These are phyloP conservation scores for Trichoderma orchidacearum DNA, from an alignment of 495 filamentous ascomycete species.

Conservation along the genomic window DNA sequence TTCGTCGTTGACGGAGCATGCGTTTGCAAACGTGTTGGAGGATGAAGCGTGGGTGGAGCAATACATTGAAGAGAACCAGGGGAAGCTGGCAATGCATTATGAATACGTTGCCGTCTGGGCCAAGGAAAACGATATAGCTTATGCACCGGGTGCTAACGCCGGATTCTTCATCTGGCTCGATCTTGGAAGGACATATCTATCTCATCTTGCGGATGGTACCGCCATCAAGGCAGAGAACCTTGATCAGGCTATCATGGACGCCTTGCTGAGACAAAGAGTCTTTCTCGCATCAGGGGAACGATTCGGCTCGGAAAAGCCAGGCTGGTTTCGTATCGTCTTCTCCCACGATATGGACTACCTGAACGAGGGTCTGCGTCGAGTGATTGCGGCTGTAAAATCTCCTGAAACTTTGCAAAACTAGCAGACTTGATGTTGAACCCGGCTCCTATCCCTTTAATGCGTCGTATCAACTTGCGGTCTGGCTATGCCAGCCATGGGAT, in stretches of 20 bases:
- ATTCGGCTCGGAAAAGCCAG: slow-evolving; percentile 31
- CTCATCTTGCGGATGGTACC: neutral
- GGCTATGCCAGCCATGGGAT: too few species aligned
- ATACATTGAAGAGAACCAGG: slow-evolving; percentile 23
- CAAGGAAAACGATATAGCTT: slow-evolving; percentile 18
- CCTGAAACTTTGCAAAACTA: neutral
- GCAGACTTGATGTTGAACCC: too few species aligned
- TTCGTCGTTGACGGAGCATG: slow-evolving; percentile 24
- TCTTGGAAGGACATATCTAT: slow-evolving; percentile 11
- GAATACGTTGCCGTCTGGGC: slow-evolving; percentile 13
- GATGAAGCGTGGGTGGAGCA: slow-evolving; percentile 22
- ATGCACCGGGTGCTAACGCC: slow-evolving; percentile 26
- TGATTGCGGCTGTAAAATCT: neutral
- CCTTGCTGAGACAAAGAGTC: slow-evolving; percentile 26
- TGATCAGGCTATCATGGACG: slow-evolving; percentile 5
- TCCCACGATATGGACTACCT: slow-evolving; percentile 1
- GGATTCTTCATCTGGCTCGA: slow-evolving; percentile 43
- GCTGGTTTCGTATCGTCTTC: slow-evolving; percentile 41
- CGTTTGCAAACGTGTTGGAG: slow-evolving; percentile 17
- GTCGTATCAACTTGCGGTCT: too few species aligned
- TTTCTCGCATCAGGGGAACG: slow-evolving; percentile 25
- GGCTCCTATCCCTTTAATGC: too few species aligned
- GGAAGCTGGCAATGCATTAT: slow-evolving; percentile 18
- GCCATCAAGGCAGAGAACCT: slow-evolving; percentile 12
- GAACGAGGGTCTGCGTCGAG: neutral